A percentile compares a stretch with the other conserved stretches of the same genome.
Evolutionary conservation across 495 filamentous ascomycete species (phyloP).

Genomic region (Neurospora tetrasperma): DNA sequence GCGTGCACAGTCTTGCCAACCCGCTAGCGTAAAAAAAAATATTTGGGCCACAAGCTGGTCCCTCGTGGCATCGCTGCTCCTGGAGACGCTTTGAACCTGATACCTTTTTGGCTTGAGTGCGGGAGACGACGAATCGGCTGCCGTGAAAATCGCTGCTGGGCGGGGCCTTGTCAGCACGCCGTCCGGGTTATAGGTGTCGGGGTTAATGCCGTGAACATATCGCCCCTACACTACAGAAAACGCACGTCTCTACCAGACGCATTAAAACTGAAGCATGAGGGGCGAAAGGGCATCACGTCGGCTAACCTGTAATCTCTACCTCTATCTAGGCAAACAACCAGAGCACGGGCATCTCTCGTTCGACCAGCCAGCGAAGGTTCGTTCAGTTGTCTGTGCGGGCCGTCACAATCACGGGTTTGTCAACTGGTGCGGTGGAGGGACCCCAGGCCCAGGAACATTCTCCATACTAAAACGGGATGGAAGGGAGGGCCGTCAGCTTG

Average conservation of each 20-base stretch:
- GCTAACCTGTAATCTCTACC: neutral
- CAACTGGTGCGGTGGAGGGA: neutral
- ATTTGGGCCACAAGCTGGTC: constrained; percentile 26
- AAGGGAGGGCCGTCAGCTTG: neutral
- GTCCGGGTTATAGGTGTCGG: neutral
- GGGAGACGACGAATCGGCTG: neutral
- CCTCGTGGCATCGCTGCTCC: neutral
- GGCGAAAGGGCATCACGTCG: neutral
- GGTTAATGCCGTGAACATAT: neutral
- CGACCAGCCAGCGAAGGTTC: neutral
- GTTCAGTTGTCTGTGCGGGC: neutral
- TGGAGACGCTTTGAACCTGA: neutral
- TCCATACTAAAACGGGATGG: neutral
- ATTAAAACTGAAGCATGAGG: neutral
- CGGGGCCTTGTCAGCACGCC: neutral
- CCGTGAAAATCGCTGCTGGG: neutral
- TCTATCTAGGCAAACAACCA: neutral
- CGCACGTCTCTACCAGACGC: neutral
- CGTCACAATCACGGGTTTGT: neutral
- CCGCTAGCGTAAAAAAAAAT: constrained; percentile 23
- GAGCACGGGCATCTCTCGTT: neutral
- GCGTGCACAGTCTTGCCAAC: constrained; percentile 3
- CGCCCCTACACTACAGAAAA: neutral
- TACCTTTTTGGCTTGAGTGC: neutral
- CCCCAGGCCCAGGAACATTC: neutral